phyloP scores from a whole-genome alignment of 495 filamentous ascomycete genomes.

The Trichoderma erinaceum region DNA sequence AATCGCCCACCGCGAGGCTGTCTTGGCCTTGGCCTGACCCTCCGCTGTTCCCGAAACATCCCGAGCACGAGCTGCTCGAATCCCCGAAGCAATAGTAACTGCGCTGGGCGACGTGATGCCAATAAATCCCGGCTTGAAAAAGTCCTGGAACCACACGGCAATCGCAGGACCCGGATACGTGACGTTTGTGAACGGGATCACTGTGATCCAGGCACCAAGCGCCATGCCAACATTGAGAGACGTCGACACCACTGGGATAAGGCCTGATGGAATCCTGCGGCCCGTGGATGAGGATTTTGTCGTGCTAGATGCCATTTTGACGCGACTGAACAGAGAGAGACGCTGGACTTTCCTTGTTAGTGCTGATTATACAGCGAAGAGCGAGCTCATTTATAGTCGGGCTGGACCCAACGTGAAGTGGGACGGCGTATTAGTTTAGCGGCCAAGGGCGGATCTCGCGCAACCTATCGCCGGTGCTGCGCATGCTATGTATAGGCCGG shows the following conservation, averaged over 20 bases:
- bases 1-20: neutral
- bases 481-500: neutral
- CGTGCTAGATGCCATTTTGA: neutral
- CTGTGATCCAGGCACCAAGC: constrained; percentile 1
- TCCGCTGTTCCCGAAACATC: neutral
- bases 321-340: neutral
- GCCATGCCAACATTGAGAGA: constrained; percentile 12
- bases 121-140: constrained; percentile 8
- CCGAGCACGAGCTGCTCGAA: neutral
- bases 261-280: neutral
- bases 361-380: neutral
- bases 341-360: neutral
- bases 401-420: neutral
- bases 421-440: neutral
- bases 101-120: constrained; percentile 3
- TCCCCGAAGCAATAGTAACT: neutral
- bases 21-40: neutral
- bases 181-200: neutral
- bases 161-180: neutral
- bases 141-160: constrained; percentile 5
- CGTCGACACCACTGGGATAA: neutral
- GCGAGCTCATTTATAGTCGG: neutral
- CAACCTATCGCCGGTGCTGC: neutral
- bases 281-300: neutral
- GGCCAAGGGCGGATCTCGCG: neutral